Percentiles rank a stretch among this genome's conserved stretches.
These are phyloP conservation scores for Camellia lanceoleosa DNA, from an alignment of 148 eudicot species.

Conservation along the genomic window DNA sequence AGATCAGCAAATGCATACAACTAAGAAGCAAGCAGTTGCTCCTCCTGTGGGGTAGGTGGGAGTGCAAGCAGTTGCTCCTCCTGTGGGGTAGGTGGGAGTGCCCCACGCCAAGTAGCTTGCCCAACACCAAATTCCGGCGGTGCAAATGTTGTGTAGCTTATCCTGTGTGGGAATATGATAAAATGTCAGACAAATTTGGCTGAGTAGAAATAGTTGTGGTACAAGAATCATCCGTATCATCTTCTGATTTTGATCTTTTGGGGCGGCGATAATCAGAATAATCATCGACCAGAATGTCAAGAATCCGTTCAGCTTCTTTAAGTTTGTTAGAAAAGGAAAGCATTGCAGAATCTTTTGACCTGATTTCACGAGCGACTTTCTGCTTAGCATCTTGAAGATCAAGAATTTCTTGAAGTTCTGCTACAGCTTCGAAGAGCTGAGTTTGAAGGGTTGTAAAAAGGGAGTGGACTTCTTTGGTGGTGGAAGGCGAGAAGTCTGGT, in stretches of 20 bases:
- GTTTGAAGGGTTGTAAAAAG: conserved; percentile 73
- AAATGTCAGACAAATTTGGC: conserved; percentile 61
- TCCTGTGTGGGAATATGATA: conserved; percentile 77
- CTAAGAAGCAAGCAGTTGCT: conserved; percentile 90
- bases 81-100: conserved; percentile 92
- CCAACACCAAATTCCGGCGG: conserved; percentile 91
- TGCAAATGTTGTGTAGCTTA: conserved; percentile 95
- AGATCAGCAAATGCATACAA: conserved; percentile 71
- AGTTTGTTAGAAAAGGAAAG: conserved; percentile 81
- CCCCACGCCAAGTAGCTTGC: conserved; percentile 74
- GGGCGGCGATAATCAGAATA: conserved; percentile 74
- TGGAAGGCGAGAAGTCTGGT: conserved; percentile 54
- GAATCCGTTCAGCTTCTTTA: conserved; percentile 76
- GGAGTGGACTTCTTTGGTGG: conserved; percentile 61
- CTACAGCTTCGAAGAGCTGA: conserved; percentile 84
- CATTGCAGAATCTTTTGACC: conserved; percentile 55
- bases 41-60: conserved; percentile 93
- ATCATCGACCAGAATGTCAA: conserved; percentile 87
- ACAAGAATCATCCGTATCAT: conserved; percentile 37
- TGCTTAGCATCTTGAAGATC: conserved; percentile 82
- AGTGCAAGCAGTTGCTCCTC: conserved; percentile 95
- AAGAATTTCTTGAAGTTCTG: conserved; percentile 89
- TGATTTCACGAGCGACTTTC: conserved; percentile 56
- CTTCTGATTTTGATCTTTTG: conserved; percentile 58
- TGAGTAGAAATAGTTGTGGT: conserved; percentile 66